Evolutionary conservation across 2,329 filamentous ascomycete species (phyloP).

Genomic region (Xylariomycetidae sp.): DNA sequence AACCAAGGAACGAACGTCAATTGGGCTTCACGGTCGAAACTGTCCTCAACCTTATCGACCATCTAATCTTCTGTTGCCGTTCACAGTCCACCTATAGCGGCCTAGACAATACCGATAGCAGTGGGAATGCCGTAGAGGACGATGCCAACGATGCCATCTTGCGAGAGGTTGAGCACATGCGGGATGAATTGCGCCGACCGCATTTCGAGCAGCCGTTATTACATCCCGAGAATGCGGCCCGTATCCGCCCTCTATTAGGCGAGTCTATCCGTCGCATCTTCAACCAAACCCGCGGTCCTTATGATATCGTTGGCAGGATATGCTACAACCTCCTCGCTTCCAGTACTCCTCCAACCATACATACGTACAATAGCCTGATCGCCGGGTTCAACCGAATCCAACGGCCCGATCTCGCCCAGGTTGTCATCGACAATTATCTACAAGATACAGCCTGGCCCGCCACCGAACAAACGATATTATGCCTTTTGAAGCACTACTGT

Average conservation of each 20-base stretch:
- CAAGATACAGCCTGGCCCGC: conserved; percentile 36
- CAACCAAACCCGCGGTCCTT: conserved; percentile 15
- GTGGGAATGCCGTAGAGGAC: too few relatives aligned
- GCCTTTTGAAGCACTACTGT: conserved; percentile 46
- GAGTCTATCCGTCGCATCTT: conserved; percentile 24
- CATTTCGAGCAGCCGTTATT: conserved; percentile 15
- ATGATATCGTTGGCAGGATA: conserved; percentile 36
- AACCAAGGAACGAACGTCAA: conserved; percentile 13
- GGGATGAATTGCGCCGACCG: conserved; percentile 14
- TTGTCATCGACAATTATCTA: conserved; percentile 47
- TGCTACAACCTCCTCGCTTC: conserved; percentile 64
- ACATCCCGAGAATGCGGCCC: conserved; percentile 7
- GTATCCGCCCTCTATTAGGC: conserved; percentile 15
- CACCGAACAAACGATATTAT: conserved; percentile 42
- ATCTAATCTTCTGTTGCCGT: conserved; percentile 8
- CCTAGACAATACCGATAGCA: conserved; percentile 3
- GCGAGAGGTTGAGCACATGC: conserved; percentile 14
- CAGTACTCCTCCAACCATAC: conserved; percentile 54
- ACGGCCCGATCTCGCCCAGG: conserved; percentile 43
- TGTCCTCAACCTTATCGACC: conserved; percentile 15
- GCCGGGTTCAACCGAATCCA: conserved; percentile 53
- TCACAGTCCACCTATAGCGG: neutral
- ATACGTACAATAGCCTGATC: conserved; percentile 67
- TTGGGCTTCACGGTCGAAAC: conserved; percentile 11
- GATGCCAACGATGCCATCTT: conserved; percentile 4